Base-by-base conservation (phyloP, 805 yeast species). In the Saturnispora hagleri region DNA sequence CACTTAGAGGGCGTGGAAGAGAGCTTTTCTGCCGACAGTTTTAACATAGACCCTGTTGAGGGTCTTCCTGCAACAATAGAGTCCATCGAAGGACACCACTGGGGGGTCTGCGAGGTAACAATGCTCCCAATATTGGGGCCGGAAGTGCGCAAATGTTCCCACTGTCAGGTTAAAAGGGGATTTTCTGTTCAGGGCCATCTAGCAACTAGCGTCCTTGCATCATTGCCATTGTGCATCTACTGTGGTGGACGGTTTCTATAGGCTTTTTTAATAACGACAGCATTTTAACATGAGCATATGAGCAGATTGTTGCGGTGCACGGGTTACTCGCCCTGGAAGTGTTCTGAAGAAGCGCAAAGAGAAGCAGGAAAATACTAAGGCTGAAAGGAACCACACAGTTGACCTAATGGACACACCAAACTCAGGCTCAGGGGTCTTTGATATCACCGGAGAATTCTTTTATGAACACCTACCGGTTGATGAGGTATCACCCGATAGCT, bases 81-180 rank as follows among this genome's bases (percentile, higher is more conserved):
- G 4, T 55, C 57, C 2, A 10, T 36, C 4, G 59, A 55, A 33
- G 60, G 60, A 1, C 59, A 55, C 27, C 34, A n/a, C 4, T 58
- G 61, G 61, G 47, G 44, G 13, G 22, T 52, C 5, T 58, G 61
- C 34, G 53, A 44, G 7, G 27, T 56, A 9, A 57, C 59, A 5
- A 20, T 54, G 33, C 42, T 57, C 2, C 61, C 61, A 1, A 36
- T 58, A 13, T 17, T 57, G 35, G 36, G 45, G 15, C 51, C 57
- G 3, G 18, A 28, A 1, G 51, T 58, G 17, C 48, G 43, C n/a
- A 15, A 17, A 3, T 58, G 61, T 27, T 24, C 38, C 9, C 20
- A 27, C 28, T 58, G 60, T 28, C 55, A 51, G 2, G 46, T 53
- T 15, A 35, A 48, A 5, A 27, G 48, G 24, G 48, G 50, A 1